Evolutionary conservation across 2,329 filamentous ascomycete genomes (phyloP).

Genomic region (Colletotrichum somersetense): DNA sequence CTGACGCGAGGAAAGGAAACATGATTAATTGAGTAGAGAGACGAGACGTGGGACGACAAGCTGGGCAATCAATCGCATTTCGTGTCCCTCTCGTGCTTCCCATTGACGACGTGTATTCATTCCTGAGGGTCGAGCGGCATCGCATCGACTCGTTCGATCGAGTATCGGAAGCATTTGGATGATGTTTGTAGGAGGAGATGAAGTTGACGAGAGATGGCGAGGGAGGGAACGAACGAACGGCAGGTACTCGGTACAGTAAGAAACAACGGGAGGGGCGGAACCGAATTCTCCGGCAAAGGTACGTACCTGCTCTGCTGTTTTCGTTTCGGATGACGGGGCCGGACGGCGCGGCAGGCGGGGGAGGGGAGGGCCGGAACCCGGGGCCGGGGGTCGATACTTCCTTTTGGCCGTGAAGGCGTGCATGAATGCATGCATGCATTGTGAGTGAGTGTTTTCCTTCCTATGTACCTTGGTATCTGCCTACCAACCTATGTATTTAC

Average conservation of each 20-base stretch:
- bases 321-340: background rate
- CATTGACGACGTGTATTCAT: background rate
- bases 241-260: background rate
- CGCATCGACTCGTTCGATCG: too few species aligned
- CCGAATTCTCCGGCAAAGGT: background rate
- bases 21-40: background rate
- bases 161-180: background rate
- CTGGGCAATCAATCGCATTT: background rate
- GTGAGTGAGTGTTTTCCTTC: too few species aligned
- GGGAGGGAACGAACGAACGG: too few species aligned
- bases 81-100: background rate
- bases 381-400: background rate
- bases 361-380: background rate
- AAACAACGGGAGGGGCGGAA: background rate
- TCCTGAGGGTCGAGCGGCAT: background rate
- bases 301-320: background rate
- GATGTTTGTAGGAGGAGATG: background rate
- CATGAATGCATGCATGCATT: too few species aligned
- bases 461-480: too few species aligned
- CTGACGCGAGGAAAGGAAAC: constrained; percentile 12
- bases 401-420: too few species aligned
- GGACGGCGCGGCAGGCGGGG: background rate
- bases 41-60: too few species aligned
- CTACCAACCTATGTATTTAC: too few species aligned
- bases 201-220: background rate